Evolutionary conservation across 352 stramenopile species (phyloP).

Genomic region (Pythium myriotylum): DNA sequence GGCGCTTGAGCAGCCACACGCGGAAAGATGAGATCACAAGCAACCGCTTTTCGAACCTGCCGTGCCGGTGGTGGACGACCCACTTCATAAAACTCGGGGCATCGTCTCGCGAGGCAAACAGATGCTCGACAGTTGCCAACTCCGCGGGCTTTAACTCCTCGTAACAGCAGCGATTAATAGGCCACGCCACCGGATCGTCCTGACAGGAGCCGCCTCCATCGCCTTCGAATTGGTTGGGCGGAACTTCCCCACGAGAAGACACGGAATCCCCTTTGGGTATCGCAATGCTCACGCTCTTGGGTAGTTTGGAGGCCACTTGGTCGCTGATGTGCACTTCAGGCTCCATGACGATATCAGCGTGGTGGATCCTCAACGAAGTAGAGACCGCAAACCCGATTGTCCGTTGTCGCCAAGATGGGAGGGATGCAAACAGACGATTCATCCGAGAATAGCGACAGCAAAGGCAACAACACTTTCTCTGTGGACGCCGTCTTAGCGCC

Average conservation of each 20-base stretch:
- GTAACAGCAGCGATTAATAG: conserved; percentile 70
- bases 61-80: conserved; percentile 49
- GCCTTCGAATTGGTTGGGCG: conserved; percentile 10
- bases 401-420: no score
- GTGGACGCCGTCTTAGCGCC: no score
- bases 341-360: not conserved
- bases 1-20: conserved; percentile 48
- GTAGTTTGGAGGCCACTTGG: not conserved
- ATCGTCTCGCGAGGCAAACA: conserved; percentile 54
- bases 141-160: conserved; percentile 51
- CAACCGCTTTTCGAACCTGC: conserved; percentile 48
- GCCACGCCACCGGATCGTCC: conserved; percentile 38
- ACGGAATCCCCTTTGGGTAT: conserved; percentile 7
- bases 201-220: not conserved
- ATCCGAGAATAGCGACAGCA: no score
- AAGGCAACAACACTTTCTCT: no score
- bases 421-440: no score
- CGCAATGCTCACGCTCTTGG: conserved; percentile 22
- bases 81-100: conserved; percentile 62
- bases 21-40: conserved; percentile 61
- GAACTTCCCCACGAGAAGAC: not conserved
- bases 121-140: conserved; percentile 42
- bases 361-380: not conserved
- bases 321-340: not conserved
- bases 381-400: no score